Evolutionary conservation across 1,284 basidiomycete genomes (phyloP), one percentile per base, ranked within the genome.

Genomic region (Coriolopsis trogii): DNA sequence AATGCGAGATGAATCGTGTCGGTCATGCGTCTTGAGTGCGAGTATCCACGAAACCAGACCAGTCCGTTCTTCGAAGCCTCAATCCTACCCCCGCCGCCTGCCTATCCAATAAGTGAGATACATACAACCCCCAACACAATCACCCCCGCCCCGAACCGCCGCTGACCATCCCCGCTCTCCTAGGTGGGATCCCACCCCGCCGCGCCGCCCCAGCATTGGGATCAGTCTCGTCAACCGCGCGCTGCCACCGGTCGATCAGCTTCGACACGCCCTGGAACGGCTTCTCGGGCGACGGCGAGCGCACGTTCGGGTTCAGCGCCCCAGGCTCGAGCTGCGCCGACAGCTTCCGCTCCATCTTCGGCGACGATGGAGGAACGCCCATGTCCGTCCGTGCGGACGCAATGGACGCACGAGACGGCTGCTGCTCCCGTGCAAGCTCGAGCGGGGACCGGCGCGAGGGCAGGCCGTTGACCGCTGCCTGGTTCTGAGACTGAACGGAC

Each of bases 211-310:
- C 52, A 40, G 16, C 39, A 20, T 20, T 8, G 33, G 67, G 49
- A 67, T 80, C 80, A 16, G 74, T 71, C 59, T 85, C 85, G n/a
- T 78, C 82, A 29, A 85, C 81, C 70, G 87, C 91, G 55, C 80
- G 81, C 69, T 92, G 87, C 90, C 89, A 92, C 63, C 91, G 81
- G 64, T 90, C 86, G 59, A 92, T 92, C 36, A 92, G 75, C 69
- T 78, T 87, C 30, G 88, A 86, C 39, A 92, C 90, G 39, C 90
- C 89, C 63, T 84, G 84, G 66, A 85, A 92, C 33, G 87, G 85
- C 49, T 78, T 78, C 63, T 92, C 89, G 7, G 87, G 86, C 20
- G 87, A 87, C 7, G 85, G 72, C 15, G 84, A 73, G 16, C 77
- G 71, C 40, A 64, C 62, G 44, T 18, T 33, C 33, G 39, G 24